A percentile compares a stretch with the other conserved stretches of the same genome.
phyloP scores from a whole-genome alignment of 148 eudicot species.

The Talinum fruticosum region DNA sequence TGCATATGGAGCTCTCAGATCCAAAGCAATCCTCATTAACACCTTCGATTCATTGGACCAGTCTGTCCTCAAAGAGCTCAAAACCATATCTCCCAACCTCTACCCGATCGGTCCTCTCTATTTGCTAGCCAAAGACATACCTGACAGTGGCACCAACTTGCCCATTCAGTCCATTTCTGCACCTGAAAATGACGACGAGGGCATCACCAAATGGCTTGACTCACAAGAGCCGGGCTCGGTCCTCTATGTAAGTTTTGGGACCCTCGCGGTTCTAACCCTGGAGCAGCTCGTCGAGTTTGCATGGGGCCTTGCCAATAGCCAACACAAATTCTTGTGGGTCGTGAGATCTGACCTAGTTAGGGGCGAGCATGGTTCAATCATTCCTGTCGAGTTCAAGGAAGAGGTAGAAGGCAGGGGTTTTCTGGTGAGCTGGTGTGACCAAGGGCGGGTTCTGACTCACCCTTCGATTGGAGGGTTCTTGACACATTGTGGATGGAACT shows the following conservation, averaged over 20 bases:
- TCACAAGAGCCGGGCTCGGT: slow-evolving; percentile 16
- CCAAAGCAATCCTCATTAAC: slow-evolving; percentile 12
- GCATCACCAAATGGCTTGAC: slow-evolving; percentile 20
- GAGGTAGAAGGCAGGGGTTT: slow-evolving; percentile 21
- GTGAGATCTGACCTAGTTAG: not conserved
- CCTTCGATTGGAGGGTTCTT: slow-evolving; percentile 31
- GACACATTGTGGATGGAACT: slow-evolving; percentile 39
- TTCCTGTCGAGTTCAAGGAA: slow-evolving; percentile 20
- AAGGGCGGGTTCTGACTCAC: slow-evolving; percentile 30
- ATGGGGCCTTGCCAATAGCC: slow-evolving; percentile 21
- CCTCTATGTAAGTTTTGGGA: slow-evolving; percentile 19
- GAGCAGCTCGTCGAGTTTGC: slow-evolving; percentile 14
- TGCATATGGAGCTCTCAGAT: not conserved
- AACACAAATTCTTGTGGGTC: slow-evolving; percentile 22
- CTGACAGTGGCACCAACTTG: not conserved
- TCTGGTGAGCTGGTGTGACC: slow-evolving; percentile 33
- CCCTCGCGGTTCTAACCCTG: not conserved
- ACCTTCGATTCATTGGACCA: slow-evolving; percentile 13
- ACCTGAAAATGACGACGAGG: not conserved
- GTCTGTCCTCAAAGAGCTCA: slow-evolving; percentile 5
- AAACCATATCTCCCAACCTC: slow-evolving; percentile 9
- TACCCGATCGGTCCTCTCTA: slow-evolving; percentile 20
- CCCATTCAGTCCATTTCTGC: not conserved
- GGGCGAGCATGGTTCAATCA: not conserved
- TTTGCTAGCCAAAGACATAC: not conserved